Evolutionary conservation across 305 asterid species (phyloP).

Genomic region (Fraxinus sp.): DNA sequence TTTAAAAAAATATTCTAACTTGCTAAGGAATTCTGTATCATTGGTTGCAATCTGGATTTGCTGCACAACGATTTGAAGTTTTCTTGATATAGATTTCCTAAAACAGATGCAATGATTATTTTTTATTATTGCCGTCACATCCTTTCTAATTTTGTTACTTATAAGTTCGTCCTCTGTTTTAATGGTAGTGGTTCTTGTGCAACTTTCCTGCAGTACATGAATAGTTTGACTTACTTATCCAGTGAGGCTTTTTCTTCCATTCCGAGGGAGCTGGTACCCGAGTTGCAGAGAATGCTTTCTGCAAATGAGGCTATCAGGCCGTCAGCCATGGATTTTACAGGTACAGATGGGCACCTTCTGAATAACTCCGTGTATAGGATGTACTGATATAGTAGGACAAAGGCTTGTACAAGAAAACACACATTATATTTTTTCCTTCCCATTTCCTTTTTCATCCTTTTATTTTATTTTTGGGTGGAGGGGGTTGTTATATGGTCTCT

Average conservation of each 20-base stretch:
- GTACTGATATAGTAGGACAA: not conserved
- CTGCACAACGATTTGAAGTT: not conserved
- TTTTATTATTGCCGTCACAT: not conserved
- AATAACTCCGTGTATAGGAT: not conserved
- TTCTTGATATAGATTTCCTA: not conserved
- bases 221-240: slow-evolving; percentile 84
- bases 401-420: not conserved
- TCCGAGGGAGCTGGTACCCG: slow-evolving; percentile 75
- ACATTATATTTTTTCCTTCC: not conserved
- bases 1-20: not conserved
- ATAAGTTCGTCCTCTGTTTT: slow-evolving; percentile 19
- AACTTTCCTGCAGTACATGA: slow-evolving; percentile 74
- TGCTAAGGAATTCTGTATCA: not conserved
- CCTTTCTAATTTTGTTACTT: slow-evolving; percentile 8
- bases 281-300: slow-evolving; percentile 86
- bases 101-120: slow-evolving; percentile 1
- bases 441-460: not conserved
- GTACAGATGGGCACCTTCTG: slow-evolving; percentile 33
- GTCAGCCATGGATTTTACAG: slow-evolving; percentile 82
- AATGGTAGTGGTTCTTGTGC: slow-evolving; percentile 29
- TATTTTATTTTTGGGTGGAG: not conserved
- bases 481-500: not conserved
- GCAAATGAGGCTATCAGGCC: slow-evolving; percentile 73
- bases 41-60: not conserved
- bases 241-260: slow-evolving; percentile 74